A percentile compares a stretch with the other conserved stretches of the same genome.
Conservation (phyloP, 2,329 filamentous ascomycete species). For the Verticillium albo-atrum region DNA sequence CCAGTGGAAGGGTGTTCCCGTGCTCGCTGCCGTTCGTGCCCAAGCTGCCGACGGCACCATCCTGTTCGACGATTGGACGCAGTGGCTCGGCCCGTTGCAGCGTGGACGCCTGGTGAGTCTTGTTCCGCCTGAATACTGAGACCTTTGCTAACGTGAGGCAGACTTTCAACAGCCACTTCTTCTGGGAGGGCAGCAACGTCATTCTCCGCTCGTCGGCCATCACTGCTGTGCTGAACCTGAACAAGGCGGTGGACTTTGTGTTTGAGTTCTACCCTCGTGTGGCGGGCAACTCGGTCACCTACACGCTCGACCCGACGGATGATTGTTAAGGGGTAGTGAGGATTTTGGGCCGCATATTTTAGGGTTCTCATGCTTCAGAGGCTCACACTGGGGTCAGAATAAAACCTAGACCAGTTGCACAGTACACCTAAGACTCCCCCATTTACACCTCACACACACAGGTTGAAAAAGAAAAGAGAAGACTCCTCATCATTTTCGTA, state of each 20-base stretch:
- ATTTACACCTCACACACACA: too few species aligned
- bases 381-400: too few species aligned
- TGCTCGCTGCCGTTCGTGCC: conserved; percentile 47
- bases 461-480: too few species aligned
- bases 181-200: conserved; percentile 40
- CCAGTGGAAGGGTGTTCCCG: conserved; percentile 41
- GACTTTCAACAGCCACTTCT: conserved; percentile 48
- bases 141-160: conserved; percentile 6
- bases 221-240: conserved; percentile 38
- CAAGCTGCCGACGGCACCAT: conserved; percentile 41
- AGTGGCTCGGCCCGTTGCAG: conserved; percentile 47
- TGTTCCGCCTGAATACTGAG: background rate
- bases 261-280: conserved; percentile 53
- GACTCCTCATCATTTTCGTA: too few species aligned
- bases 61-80: conserved; percentile 53
- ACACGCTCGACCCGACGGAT: conserved; percentile 20
- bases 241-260: conserved; percentile 40
- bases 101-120: conserved; percentile 34
- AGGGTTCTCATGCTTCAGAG: too few species aligned
- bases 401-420: too few species aligned
- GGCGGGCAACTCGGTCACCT: conserved; percentile 42
- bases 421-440: too few species aligned
- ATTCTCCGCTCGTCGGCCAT: conserved; percentile 41
- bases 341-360: too few species aligned
- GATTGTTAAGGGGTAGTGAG: background rate